phyloP scores from a whole-genome alignment of 306 rosid species.

The Begonia masoniana region DNA sequence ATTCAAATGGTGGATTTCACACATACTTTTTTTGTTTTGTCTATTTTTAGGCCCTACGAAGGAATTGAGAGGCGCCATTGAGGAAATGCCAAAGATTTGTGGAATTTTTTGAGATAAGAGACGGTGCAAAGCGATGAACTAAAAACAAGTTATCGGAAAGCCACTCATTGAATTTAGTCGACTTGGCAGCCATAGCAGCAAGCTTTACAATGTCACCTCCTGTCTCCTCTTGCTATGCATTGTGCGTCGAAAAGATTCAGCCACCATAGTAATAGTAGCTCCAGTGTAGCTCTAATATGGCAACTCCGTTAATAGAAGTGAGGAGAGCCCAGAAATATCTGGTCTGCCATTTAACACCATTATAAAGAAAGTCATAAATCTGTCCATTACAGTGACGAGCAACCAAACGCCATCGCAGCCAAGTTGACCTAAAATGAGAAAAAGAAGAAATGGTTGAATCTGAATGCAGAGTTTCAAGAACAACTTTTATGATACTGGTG shows the following conservation, averaged over 20 bases:
- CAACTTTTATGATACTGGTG: slow-evolving; percentile 90
- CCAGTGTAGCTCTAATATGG: slow-evolving; percentile 14
- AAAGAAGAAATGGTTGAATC: slow-evolving; percentile 25
- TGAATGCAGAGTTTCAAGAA: slow-evolving; percentile 41
- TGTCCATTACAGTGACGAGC: background rate
- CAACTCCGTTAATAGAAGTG: slow-evolving; percentile 6
- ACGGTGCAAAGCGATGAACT: slow-evolving; percentile 64
- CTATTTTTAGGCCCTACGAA: slow-evolving; percentile 45
- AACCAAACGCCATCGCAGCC: slow-evolving; percentile 19
- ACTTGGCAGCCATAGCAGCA: slow-evolving; percentile 46
- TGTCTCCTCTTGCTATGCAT: too few relatives aligned
- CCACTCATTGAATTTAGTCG: slow-evolving; percentile 56
- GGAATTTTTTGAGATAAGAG: slow-evolving; percentile 69
- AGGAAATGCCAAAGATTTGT: slow-evolving; percentile 70
- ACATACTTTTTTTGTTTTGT: too few relatives aligned
- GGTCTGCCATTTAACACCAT: slow-evolving; percentile 5
- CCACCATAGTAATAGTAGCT: slow-evolving; percentile 6
- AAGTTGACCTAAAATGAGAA: slow-evolving; percentile 30
- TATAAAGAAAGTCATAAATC: slow-evolving; percentile 8
- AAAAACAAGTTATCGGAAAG: slow-evolving; percentile 50
- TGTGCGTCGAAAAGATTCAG: slow-evolving; percentile 5
- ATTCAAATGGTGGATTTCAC: too few relatives aligned
- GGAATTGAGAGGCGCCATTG: slow-evolving; percentile 58
- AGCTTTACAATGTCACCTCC: slow-evolving; percentile 16
- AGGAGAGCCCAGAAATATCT: slow-evolving; percentile 11